Percentiles rank a stretch among this genome's conserved stretches.
phyloP scores from a whole-genome alignment of 441 rosid species.

The Rhodomyrtus psidioides region DNA sequence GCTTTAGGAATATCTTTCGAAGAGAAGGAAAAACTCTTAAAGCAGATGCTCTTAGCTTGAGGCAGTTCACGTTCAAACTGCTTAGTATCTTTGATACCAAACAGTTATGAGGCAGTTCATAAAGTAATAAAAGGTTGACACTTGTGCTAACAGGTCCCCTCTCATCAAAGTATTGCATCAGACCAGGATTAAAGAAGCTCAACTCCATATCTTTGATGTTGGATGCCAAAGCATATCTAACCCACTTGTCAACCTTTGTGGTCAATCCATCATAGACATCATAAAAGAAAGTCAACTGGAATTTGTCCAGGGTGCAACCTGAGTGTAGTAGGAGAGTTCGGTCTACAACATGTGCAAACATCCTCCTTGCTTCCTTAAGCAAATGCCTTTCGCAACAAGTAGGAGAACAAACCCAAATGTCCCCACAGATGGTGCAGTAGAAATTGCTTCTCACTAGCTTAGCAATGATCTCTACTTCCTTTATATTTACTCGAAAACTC shows the following conservation, averaged over 20 bases:
- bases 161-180: not conserved
- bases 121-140: not conserved
- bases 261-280: not conserved
- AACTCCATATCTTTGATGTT: conserved; percentile 10
- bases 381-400: not conserved
- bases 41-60: conserved; percentile 7
- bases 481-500: not conserved
- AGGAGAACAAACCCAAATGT: not conserved
- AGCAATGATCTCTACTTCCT: conserved; percentile 4
- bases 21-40: conserved; percentile 11
- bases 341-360: conserved; percentile 8
- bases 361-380: conserved; percentile 1
- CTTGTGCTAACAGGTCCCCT: not conserved
- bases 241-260: conserved; percentile 5
- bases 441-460: not conserved
- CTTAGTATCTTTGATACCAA: conserved; percentile 6
- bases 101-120: conserved; percentile 1
- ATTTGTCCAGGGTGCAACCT: not conserved
- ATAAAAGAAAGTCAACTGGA: conserved; percentile 2
- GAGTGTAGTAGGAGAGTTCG: conserved; percentile 9
- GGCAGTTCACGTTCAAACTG: conserved; percentile 1
- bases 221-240: conserved; percentile 2
- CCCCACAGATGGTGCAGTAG: not conserved
- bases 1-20: not conserved
- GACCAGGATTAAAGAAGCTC: not conserved